Percentiles rank a stretch among this genome's conserved stretches.
phyloP scores from a whole-genome alignment of 768 basidiomycete species.

The Lactifluus volemus region DNA sequence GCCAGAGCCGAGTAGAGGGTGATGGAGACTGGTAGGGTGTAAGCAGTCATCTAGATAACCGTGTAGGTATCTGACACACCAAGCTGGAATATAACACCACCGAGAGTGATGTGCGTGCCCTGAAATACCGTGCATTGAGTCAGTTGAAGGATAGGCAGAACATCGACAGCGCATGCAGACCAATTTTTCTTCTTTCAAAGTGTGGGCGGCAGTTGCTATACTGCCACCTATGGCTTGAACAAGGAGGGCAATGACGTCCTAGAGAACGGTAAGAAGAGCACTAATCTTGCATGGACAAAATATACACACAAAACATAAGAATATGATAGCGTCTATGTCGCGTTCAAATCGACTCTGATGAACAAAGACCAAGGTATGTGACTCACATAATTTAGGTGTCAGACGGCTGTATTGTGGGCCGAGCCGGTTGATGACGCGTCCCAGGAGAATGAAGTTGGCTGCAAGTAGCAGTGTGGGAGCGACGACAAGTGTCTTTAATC shows the following conservation, averaged over 20 bases:
- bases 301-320: slow-evolving; percentile 13
- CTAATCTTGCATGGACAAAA: background rate
- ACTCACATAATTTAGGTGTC: slow-evolving; percentile 13
- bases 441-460: slow-evolving; percentile 18
- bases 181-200: background rate
- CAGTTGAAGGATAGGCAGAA: background rate
- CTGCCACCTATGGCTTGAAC: slow-evolving; percentile 13
- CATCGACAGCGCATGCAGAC: background rate
- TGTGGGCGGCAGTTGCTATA: background rate
- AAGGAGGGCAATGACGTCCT: slow-evolving; percentile 16
- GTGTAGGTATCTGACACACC: background rate
- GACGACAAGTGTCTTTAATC: slow-evolving; percentile 5
- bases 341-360: background rate
- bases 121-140: background rate
- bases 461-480: slow-evolving; percentile 18
- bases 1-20: background rate
- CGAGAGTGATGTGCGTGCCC: background rate
- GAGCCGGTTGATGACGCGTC: slow-evolving; percentile 15
- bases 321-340: slow-evolving; percentile 7
- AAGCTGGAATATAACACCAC: slow-evolving; percentile 17
- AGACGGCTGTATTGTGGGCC: slow-evolving; percentile 14
- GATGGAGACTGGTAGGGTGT: slow-evolving; percentile 7
- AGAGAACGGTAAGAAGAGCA: background rate
- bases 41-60: background rate
- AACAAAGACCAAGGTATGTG: background rate